These are phyloP conservation scores for Acer yangbiense DNA, from an alignment of 345 rosid genomes.

Conservation along the genomic window DNA sequence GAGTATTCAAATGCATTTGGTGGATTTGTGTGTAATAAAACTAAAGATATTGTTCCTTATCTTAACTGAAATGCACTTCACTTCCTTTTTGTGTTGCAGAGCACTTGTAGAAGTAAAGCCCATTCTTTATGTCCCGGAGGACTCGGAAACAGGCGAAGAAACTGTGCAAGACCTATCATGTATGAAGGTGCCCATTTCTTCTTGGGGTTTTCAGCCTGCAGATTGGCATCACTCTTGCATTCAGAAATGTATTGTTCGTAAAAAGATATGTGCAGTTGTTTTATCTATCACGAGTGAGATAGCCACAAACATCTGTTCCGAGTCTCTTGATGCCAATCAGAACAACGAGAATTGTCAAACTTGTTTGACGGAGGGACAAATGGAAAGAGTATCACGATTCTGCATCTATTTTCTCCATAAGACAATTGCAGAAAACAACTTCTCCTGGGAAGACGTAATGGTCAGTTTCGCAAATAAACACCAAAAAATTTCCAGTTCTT, in stretches of 20 bases:
- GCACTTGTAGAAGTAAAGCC: constrained; percentile 94
- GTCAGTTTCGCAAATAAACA: constrained; percentile 42
- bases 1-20: not conserved
- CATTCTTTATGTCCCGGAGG: constrained; percentile 57
- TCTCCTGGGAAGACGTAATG: constrained; percentile 72
- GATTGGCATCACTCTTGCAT: constrained; percentile 82
- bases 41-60: not conserved
- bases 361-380: constrained; percentile 38
- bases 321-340: constrained; percentile 17
- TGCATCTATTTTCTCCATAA: constrained; percentile 76
- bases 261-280: constrained; percentile 61
- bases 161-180: constrained; percentile 26
- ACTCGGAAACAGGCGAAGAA: constrained; percentile 35
- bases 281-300: constrained; percentile 57
- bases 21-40: not conserved
- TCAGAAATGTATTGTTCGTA: constrained; percentile 63
- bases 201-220: constrained; percentile 65
- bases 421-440: constrained; percentile 50
- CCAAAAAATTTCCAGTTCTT: not conserved
- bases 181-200: constrained; percentile 28
- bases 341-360: constrained; percentile 22
- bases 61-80: not conserved
- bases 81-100: constrained; percentile 44
- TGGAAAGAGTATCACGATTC: constrained; percentile 58
- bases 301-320: constrained; percentile 45